Conservation (phyloP, 1,284 basidiomycete species). For the Microbotryum saponariae region DNA sequence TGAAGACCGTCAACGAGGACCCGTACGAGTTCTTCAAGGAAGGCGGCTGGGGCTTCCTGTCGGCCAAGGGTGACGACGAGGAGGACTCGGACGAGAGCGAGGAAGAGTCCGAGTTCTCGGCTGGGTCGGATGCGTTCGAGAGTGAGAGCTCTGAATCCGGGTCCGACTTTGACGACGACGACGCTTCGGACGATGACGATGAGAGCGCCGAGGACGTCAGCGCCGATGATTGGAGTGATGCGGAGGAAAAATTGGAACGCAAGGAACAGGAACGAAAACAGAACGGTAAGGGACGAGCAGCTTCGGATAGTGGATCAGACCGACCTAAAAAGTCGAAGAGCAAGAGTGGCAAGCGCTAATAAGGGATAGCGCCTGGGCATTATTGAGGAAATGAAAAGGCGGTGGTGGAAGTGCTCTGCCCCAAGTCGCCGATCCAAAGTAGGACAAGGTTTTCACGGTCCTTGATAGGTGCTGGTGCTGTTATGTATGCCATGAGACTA, state of each 20-base stretch:
- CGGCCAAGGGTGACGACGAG: slow-evolving; percentile 52
- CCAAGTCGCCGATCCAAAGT: too few species aligned
- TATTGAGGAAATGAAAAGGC: too few species aligned
- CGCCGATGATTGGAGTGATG: slow-evolving; percentile 6
- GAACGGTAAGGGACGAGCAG: too few species aligned
- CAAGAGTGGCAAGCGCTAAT: too few species aligned
- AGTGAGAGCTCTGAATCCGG: not conserved
- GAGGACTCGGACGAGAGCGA: slow-evolving; percentile 39
- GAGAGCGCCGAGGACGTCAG: slow-evolving; percentile 2
- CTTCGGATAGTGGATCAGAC: too few species aligned
- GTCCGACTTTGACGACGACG: slow-evolving; percentile 2
- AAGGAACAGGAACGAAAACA: too few species aligned
- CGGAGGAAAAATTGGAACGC: slow-evolving; percentile 2
- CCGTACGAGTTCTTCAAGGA: slow-evolving; percentile 93
- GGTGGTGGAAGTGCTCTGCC: too few species aligned
- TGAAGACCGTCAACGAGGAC: slow-evolving; percentile 71
- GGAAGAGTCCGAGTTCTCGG: slow-evolving; percentile 36
- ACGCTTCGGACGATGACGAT: slow-evolving; percentile 4
- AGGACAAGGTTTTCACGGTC: too few species aligned
- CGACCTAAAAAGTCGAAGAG: too few species aligned
- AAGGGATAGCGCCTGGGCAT: too few species aligned
- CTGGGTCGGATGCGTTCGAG: not conserved
- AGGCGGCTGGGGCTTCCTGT: slow-evolving; percentile 90
- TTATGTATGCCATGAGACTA: too few species aligned
- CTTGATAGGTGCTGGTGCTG: too few species aligned